phyloP scores from a whole-genome alignment of 1,139 yeast genomes.

The Lodderomyces parapsilosis region DNA sequence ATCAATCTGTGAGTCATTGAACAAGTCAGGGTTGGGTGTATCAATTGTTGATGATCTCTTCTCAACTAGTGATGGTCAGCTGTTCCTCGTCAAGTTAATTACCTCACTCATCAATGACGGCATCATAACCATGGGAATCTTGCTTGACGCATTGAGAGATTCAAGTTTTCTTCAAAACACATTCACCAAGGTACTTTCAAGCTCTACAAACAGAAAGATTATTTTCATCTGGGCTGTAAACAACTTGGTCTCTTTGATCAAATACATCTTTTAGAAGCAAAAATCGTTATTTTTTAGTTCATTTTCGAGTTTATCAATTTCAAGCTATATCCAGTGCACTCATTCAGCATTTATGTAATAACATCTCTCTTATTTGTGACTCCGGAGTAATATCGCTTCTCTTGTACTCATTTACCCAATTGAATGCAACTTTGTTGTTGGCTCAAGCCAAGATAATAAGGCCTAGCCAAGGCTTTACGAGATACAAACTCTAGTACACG shows the following conservation, averaged over 20 bases:
- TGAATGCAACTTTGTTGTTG: no score
- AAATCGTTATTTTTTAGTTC: no score
- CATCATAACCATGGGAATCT: constrained; percentile 17
- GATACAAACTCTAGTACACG: no score
- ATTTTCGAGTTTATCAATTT: not conserved
- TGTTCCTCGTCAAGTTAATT: constrained; percentile 21
- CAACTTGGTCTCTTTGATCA: constrained; percentile 11
- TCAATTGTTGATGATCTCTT: constrained; percentile 22
- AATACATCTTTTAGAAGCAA: constrained; percentile 13
- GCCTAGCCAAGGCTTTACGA: no score
- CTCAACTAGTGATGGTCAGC: constrained; percentile 21
- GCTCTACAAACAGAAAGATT: constrained; percentile 14
- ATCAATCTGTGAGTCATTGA: constrained; percentile 24
- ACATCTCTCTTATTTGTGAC: no score
- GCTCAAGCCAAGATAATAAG: no score
- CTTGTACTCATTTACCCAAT: no score
- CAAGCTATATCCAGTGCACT: constrained; percentile 1
- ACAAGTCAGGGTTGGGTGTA: constrained; percentile 30
- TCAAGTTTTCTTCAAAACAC: constrained; percentile 14
- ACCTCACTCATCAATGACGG: constrained; percentile 19
- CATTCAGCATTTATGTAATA: no score
- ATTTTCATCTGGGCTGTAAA: constrained; percentile 17
- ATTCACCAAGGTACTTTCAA: constrained; percentile 12
- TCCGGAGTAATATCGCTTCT: no score
- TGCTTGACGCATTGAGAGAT: constrained; percentile 12